Evolutionary conservation across 2,329 filamentous ascomycete species (phyloP), one percentile per base, ranked within the genome.

Genomic region (Botrytis medusae): DNA sequence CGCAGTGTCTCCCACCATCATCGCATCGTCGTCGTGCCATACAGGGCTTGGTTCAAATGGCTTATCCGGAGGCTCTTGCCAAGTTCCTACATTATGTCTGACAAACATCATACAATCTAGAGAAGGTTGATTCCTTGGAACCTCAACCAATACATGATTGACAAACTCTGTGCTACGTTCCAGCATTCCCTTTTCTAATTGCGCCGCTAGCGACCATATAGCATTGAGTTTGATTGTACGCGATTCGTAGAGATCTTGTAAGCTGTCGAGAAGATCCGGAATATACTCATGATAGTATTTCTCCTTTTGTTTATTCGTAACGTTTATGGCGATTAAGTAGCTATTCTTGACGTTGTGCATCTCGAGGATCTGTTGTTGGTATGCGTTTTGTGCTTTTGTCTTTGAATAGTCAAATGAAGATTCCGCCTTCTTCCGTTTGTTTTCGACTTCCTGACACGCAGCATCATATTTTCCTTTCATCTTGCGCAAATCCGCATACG

Each of bases 261-360:
- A 84, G 78, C 95, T 95, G 83, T 98, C 93, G 81, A 99, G 87
- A 74, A 98, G 84, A 81, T 98, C 96, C 14, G 96, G 96, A 32
- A 99, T 88, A 82, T 98, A 98, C 82, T 98, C 94, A 81, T 98
- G 92, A 81, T 97, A 99, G 85, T 98, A 98, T 81, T 92, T 93
- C 81, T 98, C 94, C 85, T 98, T 99, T 80, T 97, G 91, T 84
- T 96, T 97, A 84, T 99, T 99, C 48, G 95, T 97, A 74, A 98
- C 93, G 81, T 97, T 97, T 84, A 99, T 97, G 75, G 90, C 89
- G 79, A 99, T 97, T 75, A 99, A 85, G 81, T 99, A 99, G n/a
- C 93, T 94, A 82, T 99, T 99, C 86, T 99, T 99, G 82, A 92
- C 88, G 81, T 99, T 99, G 83, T 96, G 93, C 96, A 98, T 98